phyloP scores from a whole-genome alignment of 306 rosid genomes.

The Cucurbita pepo region DNA sequence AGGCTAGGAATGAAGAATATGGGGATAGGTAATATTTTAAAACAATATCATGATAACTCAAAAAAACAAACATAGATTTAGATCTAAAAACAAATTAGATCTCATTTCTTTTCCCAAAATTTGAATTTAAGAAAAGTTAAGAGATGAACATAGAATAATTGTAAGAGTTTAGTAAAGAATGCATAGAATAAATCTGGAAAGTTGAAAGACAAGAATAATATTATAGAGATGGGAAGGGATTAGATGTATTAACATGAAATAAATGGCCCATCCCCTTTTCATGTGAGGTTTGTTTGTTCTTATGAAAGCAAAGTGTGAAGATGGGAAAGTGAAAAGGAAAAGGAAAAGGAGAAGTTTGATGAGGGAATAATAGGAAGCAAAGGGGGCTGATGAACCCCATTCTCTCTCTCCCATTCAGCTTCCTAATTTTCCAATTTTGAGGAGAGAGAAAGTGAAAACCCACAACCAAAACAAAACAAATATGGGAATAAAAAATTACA shows the following conservation, averaged over 20 bases:
- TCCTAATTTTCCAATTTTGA: background rate
- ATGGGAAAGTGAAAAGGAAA: background rate
- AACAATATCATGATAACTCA: too few species aligned
- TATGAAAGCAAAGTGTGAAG: background rate
- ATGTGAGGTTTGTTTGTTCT: background rate
- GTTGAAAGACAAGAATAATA: too few species aligned
- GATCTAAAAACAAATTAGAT: too few species aligned
- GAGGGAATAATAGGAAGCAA: slow-evolving; percentile 4
- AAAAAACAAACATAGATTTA: too few species aligned
- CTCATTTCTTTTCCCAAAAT: too few species aligned
- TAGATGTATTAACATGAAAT: background rate
- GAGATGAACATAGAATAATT: too few species aligned
- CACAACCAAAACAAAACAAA: too few species aligned
- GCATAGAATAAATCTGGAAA: background rate
- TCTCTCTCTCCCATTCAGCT: background rate
- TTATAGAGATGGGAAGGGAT: background rate
- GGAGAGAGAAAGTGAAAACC: too few species aligned
- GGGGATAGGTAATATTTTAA: background rate
- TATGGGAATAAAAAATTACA: background rate
- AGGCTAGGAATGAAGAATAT: background rate
- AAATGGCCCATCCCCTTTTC: slow-evolving; percentile 7
- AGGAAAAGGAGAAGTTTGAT: background rate
- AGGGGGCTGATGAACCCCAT: background rate
- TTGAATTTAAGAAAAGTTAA: too few species aligned
- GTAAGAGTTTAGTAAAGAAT: too few species aligned